These are phyloP conservation scores for Hypoxylon fragiforme DNA, from an alignment of 495 filamentous ascomycete species.

Conservation along the genomic window DNA sequence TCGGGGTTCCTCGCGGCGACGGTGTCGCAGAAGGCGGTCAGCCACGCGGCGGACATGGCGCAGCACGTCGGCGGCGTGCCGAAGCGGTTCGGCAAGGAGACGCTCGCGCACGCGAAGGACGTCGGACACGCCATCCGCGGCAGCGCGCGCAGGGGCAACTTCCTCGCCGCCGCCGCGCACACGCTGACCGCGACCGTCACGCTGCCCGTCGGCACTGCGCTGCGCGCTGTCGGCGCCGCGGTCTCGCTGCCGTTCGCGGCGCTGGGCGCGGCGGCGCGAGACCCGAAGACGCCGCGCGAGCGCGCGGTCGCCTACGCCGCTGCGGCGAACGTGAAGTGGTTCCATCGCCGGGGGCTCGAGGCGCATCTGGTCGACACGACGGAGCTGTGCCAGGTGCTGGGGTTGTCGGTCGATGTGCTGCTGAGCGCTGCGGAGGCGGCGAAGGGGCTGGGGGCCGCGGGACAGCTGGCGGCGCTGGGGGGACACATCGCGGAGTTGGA, in stretches of 20 bases:
- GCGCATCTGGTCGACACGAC: conserved; percentile 29
- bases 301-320: conserved; percentile 34
- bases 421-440: conserved; percentile 9
- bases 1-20: conserved; percentile 41
- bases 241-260: conserved; percentile 30
- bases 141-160: conserved; percentile 31
- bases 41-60: conserved; percentile 36
- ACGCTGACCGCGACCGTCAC: conserved; percentile 30
- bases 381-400: conserved; percentile 26
- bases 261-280: conserved; percentile 19
- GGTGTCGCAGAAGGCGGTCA: conserved; percentile 37
- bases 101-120: conserved; percentile 25
- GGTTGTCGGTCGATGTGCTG: conserved; percentile 14
- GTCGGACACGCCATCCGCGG: conserved; percentile 26
- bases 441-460: conserved; percentile 11
- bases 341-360: conserved; percentile 26
- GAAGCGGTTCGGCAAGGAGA: conserved; percentile 34
- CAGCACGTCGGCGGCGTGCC: conserved; percentile 31
- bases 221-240: conserved; percentile 27
- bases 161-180: conserved; percentile 27
- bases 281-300: conserved; percentile 36
- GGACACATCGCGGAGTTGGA: conserved; percentile 26
- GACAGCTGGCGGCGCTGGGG: conserved; percentile 25
- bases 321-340: conserved; percentile 38
- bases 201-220: conserved; percentile 29